Evolutionary conservation across 371 early-diverging fungal genomes (phyloP).

Genomic region (Mortierella sp.): DNA sequence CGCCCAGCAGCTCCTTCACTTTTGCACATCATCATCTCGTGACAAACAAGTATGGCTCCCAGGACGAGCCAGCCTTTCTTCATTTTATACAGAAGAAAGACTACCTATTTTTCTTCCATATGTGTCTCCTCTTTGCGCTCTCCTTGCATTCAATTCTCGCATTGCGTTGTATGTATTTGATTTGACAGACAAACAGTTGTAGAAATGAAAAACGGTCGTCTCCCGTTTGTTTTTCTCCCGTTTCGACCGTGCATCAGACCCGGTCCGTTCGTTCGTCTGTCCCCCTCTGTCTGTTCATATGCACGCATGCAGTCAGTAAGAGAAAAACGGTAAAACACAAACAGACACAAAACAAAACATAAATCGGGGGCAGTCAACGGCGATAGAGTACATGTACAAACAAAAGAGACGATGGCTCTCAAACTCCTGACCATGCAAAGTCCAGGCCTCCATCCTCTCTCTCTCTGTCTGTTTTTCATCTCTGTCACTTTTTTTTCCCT

Average conservation of each 20-base stretch:
- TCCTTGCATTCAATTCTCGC: background rate
- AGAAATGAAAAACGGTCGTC: background rate
- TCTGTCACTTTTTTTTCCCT: background rate
- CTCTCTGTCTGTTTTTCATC: background rate
- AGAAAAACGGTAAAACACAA: background rate
- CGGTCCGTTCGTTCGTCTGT: background rate
- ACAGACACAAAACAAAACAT: background rate
- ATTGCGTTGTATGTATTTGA: background rate
- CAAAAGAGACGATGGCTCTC: background rate
- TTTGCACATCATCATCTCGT: background rate
- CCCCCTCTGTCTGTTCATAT: background rate
- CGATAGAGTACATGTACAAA: background rate
- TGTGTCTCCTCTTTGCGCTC: background rate
- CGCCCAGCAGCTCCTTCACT: background rate
- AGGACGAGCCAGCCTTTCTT: background rate
- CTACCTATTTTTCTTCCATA: background rate
- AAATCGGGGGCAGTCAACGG: background rate
- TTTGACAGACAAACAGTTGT: background rate
- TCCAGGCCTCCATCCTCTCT: background rate
- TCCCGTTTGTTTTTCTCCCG: background rate
- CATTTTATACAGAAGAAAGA: conserved; percentile 1
- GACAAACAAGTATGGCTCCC: background rate
- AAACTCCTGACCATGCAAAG: background rate
- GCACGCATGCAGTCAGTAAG: background rate
- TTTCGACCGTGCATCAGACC: background rate